phyloP scores from a whole-genome alignment of 768 basidiomycete species.

The Lactarius deliciosus region DNA sequence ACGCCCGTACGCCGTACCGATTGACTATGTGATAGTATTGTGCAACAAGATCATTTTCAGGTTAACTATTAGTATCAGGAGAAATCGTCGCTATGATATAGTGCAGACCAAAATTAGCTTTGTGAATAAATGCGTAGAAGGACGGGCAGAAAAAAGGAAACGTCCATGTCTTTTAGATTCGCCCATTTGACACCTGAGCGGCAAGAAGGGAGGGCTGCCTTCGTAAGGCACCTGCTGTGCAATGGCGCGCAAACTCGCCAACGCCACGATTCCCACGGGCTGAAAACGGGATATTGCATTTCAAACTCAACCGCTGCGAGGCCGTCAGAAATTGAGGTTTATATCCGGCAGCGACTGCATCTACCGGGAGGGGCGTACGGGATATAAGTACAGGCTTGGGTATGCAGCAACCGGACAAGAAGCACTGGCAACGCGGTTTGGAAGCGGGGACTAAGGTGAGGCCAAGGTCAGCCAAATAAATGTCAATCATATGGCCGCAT shows the following conservation, averaged over 20 bases:
- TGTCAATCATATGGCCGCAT: slow-evolving; percentile 19
- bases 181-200: too few species aligned
- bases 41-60: too few species aligned
- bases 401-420: not conserved
- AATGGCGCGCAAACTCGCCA: not conserved
- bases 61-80: not conserved
- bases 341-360: not conserved
- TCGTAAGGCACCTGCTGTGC: not conserved
- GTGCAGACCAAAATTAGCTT: not conserved
- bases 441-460: not conserved
- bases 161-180: too few species aligned
- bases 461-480: not conserved
- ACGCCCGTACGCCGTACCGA: too few species aligned
- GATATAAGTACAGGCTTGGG: not conserved
- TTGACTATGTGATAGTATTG: too few species aligned
- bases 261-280: not conserved
- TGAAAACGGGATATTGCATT: not conserved
- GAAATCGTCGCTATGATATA: slow-evolving; percentile 7
- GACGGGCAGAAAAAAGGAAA: too few species aligned
- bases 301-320: not conserved
- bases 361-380: not conserved
- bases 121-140: too few species aligned
- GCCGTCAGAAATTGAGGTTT: not conserved
- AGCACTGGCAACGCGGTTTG: not conserved
- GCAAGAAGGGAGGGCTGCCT: too few species aligned